A percentile compares a stretch with the other conserved stretches of the same genome.
Conservation (phyloP, 106 monocot genomes). For the Dioscorea alata region DNA sequence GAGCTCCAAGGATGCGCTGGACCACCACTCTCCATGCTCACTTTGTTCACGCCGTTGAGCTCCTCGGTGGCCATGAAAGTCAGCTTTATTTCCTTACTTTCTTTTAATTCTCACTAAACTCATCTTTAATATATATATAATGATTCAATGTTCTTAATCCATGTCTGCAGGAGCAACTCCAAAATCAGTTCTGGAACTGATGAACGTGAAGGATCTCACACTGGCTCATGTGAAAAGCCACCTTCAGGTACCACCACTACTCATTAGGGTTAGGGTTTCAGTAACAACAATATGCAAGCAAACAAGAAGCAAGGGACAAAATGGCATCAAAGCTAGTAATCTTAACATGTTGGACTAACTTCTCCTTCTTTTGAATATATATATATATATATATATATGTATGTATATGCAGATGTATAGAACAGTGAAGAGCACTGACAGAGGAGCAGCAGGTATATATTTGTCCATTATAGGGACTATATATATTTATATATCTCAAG, state of each 20-base stretch:
- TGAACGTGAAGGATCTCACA: slow-evolving; percentile 81
- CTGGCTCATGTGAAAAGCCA: slow-evolving; percentile 83
- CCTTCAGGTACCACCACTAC: slow-evolving; percentile 37
- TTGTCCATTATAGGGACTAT: too few relatives aligned
- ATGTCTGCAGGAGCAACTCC: slow-evolving; percentile 55
- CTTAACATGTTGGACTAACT: not conserved
- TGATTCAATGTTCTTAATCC: not conserved
- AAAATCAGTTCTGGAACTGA: slow-evolving; percentile 73
- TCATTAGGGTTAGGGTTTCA: slow-evolving; percentile 23
- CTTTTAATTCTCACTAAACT: too few relatives aligned
- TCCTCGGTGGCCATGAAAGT: slow-evolving; percentile 82
- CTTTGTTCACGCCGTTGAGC: slow-evolving; percentile 70
- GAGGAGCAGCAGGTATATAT: slow-evolving; percentile 13
- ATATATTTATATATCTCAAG: too few relatives aligned
- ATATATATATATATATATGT: not conserved
- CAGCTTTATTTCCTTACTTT: not conserved
- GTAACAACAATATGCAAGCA: not conserved
- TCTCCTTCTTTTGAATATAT: not conserved
- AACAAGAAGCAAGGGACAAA: slow-evolving; percentile 36
- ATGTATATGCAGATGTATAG: slow-evolving; percentile 75
- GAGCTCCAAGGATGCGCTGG: slow-evolving; percentile 79
- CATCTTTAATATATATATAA: not conserved
- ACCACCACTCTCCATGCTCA: slow-evolving; percentile 61
- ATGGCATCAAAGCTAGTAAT: slow-evolving; percentile 19
- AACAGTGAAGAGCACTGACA: slow-evolving; percentile 78